A percentile compares a stretch with the other conserved stretches of the same genome.
Evolutionary conservation across 176 grass and related monocot genomes (phyloP).

Genomic region (Triticum monococcum): DNA sequence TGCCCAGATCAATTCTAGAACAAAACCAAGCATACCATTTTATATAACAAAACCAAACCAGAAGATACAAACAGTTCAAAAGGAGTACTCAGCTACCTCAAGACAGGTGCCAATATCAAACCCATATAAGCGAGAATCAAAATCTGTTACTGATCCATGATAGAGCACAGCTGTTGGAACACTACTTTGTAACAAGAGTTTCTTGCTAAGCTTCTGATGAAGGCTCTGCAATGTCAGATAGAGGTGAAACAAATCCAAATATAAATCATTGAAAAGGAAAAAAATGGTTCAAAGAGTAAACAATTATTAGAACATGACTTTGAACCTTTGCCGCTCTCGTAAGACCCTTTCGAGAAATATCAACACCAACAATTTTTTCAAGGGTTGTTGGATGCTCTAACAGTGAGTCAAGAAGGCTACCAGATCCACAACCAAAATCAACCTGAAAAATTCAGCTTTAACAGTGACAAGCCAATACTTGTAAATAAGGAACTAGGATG

Average conservation of each 20-base stretch:
- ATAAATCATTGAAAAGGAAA: neutral
- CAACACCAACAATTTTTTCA: constrained; percentile 79
- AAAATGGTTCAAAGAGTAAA: constrained; percentile 23
- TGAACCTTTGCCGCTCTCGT: constrained; percentile 83
- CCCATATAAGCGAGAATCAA: constrained; percentile 76
- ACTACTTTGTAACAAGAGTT: constrained; percentile 37
- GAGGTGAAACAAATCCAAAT: constrained; percentile 19
- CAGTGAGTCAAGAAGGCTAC: constrained; percentile 88
- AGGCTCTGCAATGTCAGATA: constrained; percentile 48
- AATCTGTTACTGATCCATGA: constrained; percentile 80
- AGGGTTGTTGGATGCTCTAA: constrained; percentile 81
- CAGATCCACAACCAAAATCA: constrained; percentile 97
- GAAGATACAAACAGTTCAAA: neutral
- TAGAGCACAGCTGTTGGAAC: constrained; percentile 64
- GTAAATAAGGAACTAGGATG: constrained; percentile 29
- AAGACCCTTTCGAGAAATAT: constrained; percentile 80
- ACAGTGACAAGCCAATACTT: constrained; percentile 19
- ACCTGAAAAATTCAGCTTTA: constrained; percentile 49
- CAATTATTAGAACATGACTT: neutral
- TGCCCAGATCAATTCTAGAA: neutral
- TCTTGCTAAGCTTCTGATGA: constrained; percentile 72
- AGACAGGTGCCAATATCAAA: constrained; percentile 86
- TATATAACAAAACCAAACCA: neutral
- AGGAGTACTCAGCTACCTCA: constrained; percentile 52
- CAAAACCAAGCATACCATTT: neutral